Base-by-base conservation (phyloP, 768 basidiomycete species). In the Phanerodontia chrysosporium region DNA sequence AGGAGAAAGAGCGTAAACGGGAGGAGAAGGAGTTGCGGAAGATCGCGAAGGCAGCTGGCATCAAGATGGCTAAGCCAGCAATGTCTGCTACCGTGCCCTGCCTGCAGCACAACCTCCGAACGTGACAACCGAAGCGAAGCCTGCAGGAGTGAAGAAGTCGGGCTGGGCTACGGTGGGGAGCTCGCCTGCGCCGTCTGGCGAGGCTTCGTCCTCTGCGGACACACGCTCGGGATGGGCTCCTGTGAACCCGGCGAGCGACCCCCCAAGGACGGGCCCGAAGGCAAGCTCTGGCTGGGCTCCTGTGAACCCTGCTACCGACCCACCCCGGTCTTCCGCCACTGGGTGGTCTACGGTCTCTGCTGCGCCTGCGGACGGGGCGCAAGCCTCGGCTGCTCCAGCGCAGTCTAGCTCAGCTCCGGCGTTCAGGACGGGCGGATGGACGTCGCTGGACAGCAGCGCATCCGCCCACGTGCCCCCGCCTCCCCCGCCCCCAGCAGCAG, bases 21-120 rank as follows among this genome's bases (percentile, higher is more conserved):
- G 91, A 94, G 71, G 90, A 92, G 70, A 92, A 88, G 70, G 90
- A 92, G 66, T 77, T 93, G 25, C 78, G 89, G 58, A 92, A 92
- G 71, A 83, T 92, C 29, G 92, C 92, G 7, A 87, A 85, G 52
- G 92, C 92, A 0, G 85, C 82, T 39, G 92, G 92, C 3, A 83
- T 94, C 68, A 89, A 80, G 71, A 83, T 92, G 63, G 63, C 71
- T 9, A 75, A 72, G 24, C 55, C 48, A 27, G 22, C 59, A 12
- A 35, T 35, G 22, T 25, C 58, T 5, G 54, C 62, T 1, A 49
- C 64, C 21, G 45, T 52, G 32, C 49, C 61, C 49, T 58, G 45
- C 58, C 71, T 24, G 46, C 52, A 49, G 46, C 70, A 21, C 55
- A 39, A 25, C 24, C 52, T 53, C n/a, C 36, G 30, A 28, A 24